Conservation (phyloP, 2,329 filamentous ascomycete species). For the Beauveria caledonica region DNA sequence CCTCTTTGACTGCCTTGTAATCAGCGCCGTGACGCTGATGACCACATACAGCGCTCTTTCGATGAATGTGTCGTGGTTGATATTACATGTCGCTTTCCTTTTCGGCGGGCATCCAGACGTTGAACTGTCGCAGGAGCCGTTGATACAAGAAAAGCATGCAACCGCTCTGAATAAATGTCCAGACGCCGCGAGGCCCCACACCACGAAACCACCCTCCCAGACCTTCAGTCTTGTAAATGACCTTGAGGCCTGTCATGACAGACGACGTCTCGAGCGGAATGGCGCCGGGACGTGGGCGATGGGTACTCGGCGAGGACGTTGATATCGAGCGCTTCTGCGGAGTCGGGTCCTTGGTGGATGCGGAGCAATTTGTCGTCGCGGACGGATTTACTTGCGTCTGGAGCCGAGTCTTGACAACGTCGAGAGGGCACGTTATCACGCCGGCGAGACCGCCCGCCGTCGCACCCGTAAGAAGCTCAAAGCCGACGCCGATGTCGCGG, state of each 20-base stretch:
- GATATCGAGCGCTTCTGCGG: constrained; percentile 68
- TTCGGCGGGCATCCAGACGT: constrained; percentile 35
- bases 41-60: background rate
- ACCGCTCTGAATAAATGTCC: constrained; percentile 95
- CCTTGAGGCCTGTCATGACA: constrained; percentile 69
- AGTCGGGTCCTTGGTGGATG: constrained; percentile 26
- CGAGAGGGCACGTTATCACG: constrained; percentile 88
- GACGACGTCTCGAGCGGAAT: constrained; percentile 82
- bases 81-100: constrained; percentile 16
- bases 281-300: constrained; percentile 69
- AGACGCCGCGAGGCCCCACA: constrained; percentile 84
- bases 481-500: constrained; percentile 71
- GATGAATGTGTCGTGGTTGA: too few species aligned
- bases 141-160: constrained; percentile 97
- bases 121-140: constrained; percentile 70
- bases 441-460: constrained; percentile 88
- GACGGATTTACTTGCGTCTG: constrained; percentile 71
- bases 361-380: constrained; percentile 18
- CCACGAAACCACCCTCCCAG: constrained; percentile 87
- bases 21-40: background rate
- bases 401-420: constrained; percentile 93
- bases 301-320: constrained; percentile 80
- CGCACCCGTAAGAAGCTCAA: constrained; percentile 85
- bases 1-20: background rate
- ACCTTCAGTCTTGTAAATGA: constrained; percentile 89